Evolutionary conservation across 495 filamentous ascomycete species (phyloP).

Genomic region (Pseudomonodictys pantanalensis): DNA sequence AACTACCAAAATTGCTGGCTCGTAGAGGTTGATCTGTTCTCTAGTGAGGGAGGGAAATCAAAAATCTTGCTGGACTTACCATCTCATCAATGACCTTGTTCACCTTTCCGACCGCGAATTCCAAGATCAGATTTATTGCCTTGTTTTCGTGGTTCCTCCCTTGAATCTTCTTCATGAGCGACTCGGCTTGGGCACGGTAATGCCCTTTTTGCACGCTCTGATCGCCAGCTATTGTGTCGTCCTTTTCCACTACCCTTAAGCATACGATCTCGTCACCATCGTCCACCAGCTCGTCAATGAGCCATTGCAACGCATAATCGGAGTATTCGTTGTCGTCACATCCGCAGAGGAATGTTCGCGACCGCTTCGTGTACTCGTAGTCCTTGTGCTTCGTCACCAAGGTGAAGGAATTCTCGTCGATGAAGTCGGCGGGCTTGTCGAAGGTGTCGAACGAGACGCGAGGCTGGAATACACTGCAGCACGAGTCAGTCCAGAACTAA

Average conservation of each 20-base stretch:
- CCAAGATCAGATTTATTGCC: constrained; percentile 82
- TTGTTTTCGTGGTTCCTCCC: constrained; percentile 75
- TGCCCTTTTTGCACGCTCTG: constrained; percentile 63
- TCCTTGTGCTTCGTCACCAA: constrained; percentile 86
- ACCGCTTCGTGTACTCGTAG: constrained; percentile 78
- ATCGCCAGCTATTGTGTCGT: constrained; percentile 69
- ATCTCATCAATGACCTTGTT: constrained; percentile 90
- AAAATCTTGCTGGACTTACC: constrained; percentile 51
- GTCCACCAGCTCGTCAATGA: constrained; percentile 90
- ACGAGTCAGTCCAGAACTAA: constrained; percentile 9
- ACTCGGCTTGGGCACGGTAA: constrained; percentile 79
- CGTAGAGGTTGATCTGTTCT: constrained; percentile 82
- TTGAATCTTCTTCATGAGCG: constrained; percentile 60
- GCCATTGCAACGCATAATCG: constrained; percentile 90
- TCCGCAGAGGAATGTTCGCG: constrained; percentile 88
- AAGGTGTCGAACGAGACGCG: constrained; percentile 94
- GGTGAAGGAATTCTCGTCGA: constrained; percentile 54
- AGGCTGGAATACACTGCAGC: constrained; percentile 47
- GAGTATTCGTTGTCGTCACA: constrained; percentile 95
- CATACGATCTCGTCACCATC: constrained; percentile 97
- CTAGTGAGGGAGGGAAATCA: not conserved
- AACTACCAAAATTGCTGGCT: constrained; percentile 92
- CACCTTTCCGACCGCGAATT: constrained; percentile 88
- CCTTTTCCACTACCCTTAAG: constrained; percentile 83
- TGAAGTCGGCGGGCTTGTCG: constrained; percentile 71